Conservation (phyloP, 2,329 filamentous ascomycete genomes). For the Fusarium marasasianum region DNA sequence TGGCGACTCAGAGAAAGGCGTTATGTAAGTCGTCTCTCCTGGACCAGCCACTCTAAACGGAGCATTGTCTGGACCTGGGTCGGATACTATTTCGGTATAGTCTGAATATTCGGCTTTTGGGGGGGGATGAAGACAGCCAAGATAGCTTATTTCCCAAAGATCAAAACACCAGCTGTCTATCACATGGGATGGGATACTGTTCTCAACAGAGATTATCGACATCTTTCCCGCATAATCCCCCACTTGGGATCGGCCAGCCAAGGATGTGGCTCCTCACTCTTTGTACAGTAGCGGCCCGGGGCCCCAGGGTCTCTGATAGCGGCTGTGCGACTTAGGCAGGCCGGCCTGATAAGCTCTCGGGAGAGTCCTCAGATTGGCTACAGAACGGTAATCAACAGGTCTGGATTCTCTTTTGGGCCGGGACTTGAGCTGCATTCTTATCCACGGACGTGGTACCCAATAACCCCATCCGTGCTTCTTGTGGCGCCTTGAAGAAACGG, state of each 20-base stretch:
- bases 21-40: constrained; percentile 30
- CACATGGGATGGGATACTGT: not conserved
- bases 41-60: constrained; percentile 25
- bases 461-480: constrained; percentile 25
- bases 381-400: not conserved
- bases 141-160: not conserved
- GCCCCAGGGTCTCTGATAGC: constrained; percentile 26
- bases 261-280: constrained; percentile 22
- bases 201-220: not conserved
- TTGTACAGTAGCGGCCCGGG: constrained; percentile 17
- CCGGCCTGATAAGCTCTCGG: constrained; percentile 26
- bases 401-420: not conserved
- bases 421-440: constrained; percentile 10
- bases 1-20: constrained; percentile 31
- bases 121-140: not conserved
- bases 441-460: constrained; percentile 12
- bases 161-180: not conserved
- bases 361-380: constrained; percentile 24
- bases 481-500: not conserved
- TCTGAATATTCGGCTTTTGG: not conserved
- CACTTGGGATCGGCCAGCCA: constrained; percentile 25
- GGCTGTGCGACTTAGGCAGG: constrained; percentile 1
- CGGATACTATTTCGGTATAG: constrained; percentile 22
- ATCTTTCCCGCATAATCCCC: constrained; percentile 4
- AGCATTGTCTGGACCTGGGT: constrained; percentile 7